Evolutionary conservation across 345 rosid genomes (phyloP), one percentile per base, ranked within the genome.

Genomic region (Eucalyptus caleyi): DNA sequence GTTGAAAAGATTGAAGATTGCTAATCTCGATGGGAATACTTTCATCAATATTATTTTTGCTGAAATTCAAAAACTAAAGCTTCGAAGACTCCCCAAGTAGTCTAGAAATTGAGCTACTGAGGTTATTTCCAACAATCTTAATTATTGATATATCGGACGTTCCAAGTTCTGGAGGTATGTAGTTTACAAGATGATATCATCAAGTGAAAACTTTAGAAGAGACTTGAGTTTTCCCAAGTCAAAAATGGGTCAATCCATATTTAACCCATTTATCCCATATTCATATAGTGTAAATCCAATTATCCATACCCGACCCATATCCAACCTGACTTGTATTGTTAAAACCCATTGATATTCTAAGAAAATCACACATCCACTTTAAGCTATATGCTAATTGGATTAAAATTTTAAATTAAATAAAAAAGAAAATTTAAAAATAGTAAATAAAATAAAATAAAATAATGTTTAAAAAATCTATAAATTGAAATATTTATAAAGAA

Each of bases 161-260:
- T 26, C 92, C 90, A 13, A 94, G 18, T 81, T 90, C 92, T 30
- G 5, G 8, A 18, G 94, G 92, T 34, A 93, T 87, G 11, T 51
- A 27, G 2, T 87, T 88, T 3, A 87, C 65, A 40, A 94, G 86
- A 30, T 86, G 90, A 92, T 94, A 16, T 81, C 83, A 23, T 44
- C n/a, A 24, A 93, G 81, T 3, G 4, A 4, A 40, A 93, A 86
- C 72, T 40, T 26, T 6, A 3, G 14, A 82, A 93, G 56, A 9
- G 34, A 40, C 13, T 47, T 67, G 88, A 94, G 50, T 6, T 56
- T 90, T n/a, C 90, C 47, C 3, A 44, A 44, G 47, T 44, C 10
- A 1, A 51, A 51, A 51, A 51, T 18, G 2, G 23, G 23, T 18
- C 9, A 1, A 51, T 18, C 1, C 56, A 51, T 51, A 53, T 53